These are phyloP conservation scores for Daphne laureola DNA, from an alignment of 441 rosid species.

Conservation along the genomic window DNA sequence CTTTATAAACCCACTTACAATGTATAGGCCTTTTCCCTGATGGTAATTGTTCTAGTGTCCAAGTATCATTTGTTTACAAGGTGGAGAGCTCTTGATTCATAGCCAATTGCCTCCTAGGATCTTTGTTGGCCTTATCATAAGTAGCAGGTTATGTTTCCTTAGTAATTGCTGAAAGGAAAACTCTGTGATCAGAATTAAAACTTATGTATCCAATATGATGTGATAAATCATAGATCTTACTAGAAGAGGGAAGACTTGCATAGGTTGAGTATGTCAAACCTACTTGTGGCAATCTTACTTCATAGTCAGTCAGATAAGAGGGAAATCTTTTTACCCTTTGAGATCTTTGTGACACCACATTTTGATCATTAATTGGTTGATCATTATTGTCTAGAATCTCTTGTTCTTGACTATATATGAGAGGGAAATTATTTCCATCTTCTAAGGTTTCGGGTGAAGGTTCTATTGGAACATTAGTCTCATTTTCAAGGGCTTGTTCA, in stretches of 20 bases:
- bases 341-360: background rate
- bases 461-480: too few relatives aligned
- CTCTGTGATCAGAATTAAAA: background rate
- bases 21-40: background rate
- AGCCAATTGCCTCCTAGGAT: background rate
- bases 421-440: too few relatives aligned
- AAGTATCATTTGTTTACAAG: background rate
- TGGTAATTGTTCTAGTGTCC: background rate
- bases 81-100: slow-evolving; percentile 10
- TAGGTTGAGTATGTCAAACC: background rate
- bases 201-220: background rate
- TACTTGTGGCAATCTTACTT: background rate
- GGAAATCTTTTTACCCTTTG: background rate
- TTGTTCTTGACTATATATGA: too few relatives aligned
- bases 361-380: background rate
- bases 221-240: too few relatives aligned
- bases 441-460: background rate
- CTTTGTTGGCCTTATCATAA: background rate
- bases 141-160: background rate
- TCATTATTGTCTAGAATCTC: background rate
- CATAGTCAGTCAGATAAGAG: background rate
- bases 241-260: background rate
- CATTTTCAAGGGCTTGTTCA: background rate
- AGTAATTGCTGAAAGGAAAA: background rate
- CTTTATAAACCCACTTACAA: slow-evolving; percentile 8